Evolutionary conservation across 371 early-diverging fungal genomes (phyloP).

Genomic region (Rhizomucor pusillus): DNA sequence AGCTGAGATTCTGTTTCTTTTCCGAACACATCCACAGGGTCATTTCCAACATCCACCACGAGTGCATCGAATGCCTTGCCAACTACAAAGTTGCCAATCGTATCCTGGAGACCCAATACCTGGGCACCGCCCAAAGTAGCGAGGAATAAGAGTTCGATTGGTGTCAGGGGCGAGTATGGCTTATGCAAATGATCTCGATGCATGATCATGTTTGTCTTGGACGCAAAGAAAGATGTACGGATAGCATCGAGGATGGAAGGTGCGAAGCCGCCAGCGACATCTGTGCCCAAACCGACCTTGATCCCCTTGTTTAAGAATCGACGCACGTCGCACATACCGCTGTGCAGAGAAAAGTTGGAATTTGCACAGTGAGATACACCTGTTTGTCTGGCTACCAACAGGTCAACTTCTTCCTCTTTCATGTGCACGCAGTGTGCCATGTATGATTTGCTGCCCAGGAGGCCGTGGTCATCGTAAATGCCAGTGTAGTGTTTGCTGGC

Average conservation of each 20-base stretch:
- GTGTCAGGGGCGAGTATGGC: conserved; percentile 18
- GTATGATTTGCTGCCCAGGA: conserved; percentile 65
- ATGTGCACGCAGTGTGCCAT: conserved; percentile 95
- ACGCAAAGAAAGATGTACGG: conserved; percentile 75
- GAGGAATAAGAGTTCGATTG: conserved; percentile 75
- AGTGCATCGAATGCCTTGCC: conserved; percentile 93
- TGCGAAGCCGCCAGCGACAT: conserved; percentile 86
- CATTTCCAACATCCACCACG: conserved; percentile 60
- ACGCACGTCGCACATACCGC: conserved; percentile 83
- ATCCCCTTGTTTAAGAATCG: conserved; percentile 65
- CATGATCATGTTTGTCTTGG: conserved; percentile 44
- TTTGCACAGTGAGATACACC: conserved; percentile 91
- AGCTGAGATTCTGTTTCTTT: conserved; percentile 35
- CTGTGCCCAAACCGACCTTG: conserved; percentile 91
- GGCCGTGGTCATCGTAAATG: conserved; percentile 70
- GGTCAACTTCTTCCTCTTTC: conserved; percentile 63
- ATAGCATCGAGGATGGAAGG: conserved; percentile 85
- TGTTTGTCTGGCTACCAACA: conserved; percentile 58
- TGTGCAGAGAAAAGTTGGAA: conserved; percentile 83
- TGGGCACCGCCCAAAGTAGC: conserved; percentile 91
- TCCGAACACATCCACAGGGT: conserved; percentile 51
- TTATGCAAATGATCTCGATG: conserved; percentile 29
- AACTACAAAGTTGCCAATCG: conserved; percentile 75
- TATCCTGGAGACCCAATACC: conserved; percentile 66
- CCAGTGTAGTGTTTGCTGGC: conserved; percentile 65